Base-by-base conservation (phyloP, 805 yeast genomes). In the Saccharomycodes ludwigii region DNA sequence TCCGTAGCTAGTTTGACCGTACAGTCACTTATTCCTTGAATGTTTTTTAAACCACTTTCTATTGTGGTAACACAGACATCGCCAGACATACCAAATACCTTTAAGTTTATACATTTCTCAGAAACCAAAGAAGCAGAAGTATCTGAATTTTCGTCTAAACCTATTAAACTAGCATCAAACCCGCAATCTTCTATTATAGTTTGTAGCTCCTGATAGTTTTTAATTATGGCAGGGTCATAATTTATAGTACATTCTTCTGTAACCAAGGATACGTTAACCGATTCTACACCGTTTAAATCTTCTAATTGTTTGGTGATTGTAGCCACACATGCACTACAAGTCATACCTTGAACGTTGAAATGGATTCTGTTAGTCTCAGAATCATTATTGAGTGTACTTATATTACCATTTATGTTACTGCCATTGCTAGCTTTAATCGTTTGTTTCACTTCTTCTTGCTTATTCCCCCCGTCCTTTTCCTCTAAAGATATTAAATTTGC, bases 291-390 rank as follows among this genome's bases (percentile, higher is more conserved):
- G 1, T 58, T 55, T 0, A n/a, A n/a, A n/a, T 47, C 47, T 33
- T 62, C 56, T 18, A 83, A 46, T 1, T 75, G 75, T 17, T 58
- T 54, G 1, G 76, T 69, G 14, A 88, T 71, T 1, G 91, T 61
- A 2, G 76, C 64, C 0, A 80, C 67, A 50, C 97, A 88, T 1
- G 94, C 69, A 2, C 91, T 77, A 48, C 96, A 88, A 2, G 97
- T 86, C 96, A 86, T 88, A 2, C 96, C 96, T 11, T 58, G 42
- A 3, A 64, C 47, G 4, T n/a, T n/a, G n/a, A n/a, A n/a, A n/a
- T n/a, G n/a, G n/a, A n/a, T n/a, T n/a, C n/a, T n/a, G n/a, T n/a
- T n/a, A n/a, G n/a, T n/a, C n/a, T n/a, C n/a, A n/a, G n/a, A n/a
- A n/a, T n/a, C n/a, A n/a, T n/a, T n/a, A n/a, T n/a, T n/a, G n/a